Conservation (phyloP, 2,329 filamentous ascomycete genomes). For the Talaromyces sp. region DNA sequence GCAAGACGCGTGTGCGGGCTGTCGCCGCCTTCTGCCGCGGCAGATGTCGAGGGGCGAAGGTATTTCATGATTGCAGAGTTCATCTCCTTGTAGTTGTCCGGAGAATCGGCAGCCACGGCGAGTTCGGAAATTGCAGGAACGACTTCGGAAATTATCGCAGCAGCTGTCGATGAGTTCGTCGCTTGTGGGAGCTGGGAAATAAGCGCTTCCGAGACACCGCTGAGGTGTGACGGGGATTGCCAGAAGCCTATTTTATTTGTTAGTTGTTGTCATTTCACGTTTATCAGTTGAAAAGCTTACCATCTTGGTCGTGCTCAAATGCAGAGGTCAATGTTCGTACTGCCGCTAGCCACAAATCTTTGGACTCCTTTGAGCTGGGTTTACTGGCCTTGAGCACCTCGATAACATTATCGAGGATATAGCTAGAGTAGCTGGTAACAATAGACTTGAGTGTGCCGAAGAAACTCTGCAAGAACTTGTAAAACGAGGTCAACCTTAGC, state of each 20-base stretch:
- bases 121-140: constrained; percentile 75
- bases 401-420: constrained; percentile 71
- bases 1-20: constrained; percentile 68
- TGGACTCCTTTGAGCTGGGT: constrained; percentile 43
- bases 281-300: constrained; percentile 20
- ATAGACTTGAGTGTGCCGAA: constrained; percentile 87
- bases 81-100: constrained; percentile 85
- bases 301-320: constrained; percentile 86
- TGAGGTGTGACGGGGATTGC: constrained; percentile 86
- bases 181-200: constrained; percentile 59
- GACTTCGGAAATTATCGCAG: constrained; percentile 51
- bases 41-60: constrained; percentile 55
- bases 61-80: constrained; percentile 73
- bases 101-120: constrained; percentile 72
- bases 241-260: constrained; percentile 61
- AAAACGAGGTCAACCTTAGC: constrained; percentile 69
- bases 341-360: constrained; percentile 63
- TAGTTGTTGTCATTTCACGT: neutral
- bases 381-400: constrained; percentile 49
- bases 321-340: constrained; percentile 67
- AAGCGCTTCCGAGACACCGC: constrained; percentile 63
- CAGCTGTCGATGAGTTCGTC: constrained; percentile 31
- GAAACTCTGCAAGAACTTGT: constrained; percentile 72
- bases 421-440: constrained; percentile 85
- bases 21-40: constrained; percentile 42